Evolutionary conservation across 805 yeast species (phyloP).

Genomic region (Ogataea philodendri): DNA sequence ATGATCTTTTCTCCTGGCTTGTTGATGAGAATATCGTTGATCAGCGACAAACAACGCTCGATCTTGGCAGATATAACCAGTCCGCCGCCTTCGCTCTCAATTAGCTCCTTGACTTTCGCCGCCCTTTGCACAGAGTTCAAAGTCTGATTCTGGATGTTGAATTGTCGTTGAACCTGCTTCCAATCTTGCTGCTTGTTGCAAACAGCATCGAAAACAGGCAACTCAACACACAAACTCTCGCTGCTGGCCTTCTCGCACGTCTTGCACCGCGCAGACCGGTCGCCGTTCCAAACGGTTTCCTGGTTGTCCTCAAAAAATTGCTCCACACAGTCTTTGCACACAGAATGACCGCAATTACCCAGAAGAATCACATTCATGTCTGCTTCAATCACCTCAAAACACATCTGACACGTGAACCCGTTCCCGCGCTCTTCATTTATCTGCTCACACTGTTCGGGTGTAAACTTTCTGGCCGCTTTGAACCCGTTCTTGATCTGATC

Average conservation of each 20-base stretch:
- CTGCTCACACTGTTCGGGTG: slow-evolving; percentile 27
- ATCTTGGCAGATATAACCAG: slow-evolving; percentile 70
- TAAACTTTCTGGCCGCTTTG: slow-evolving; percentile 24
- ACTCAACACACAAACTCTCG: slow-evolving; percentile 44
- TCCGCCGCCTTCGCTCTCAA: slow-evolving; percentile 37
- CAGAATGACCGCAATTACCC: slow-evolving; percentile 70
- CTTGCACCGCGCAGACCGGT: slow-evolving; percentile 48
- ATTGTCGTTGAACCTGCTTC: slow-evolving; percentile 25
- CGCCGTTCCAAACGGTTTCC: slow-evolving; percentile 35
- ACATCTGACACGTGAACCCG: slow-evolving; percentile 60
- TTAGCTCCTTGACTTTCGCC: slow-evolving; percentile 28
- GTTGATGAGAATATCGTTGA: slow-evolving; percentile 47
- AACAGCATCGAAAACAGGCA: slow-evolving; percentile 50
- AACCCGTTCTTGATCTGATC: slow-evolving; percentile 33
- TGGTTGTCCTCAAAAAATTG: slow-evolving; percentile 47
- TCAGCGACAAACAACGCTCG: slow-evolving; percentile 53
- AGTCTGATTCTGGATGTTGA: slow-evolving; percentile 23
- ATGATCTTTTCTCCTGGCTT: slow-evolving; percentile 72
- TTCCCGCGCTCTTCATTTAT: slow-evolving; percentile 36
- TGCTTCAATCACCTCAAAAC: slow-evolving; percentile 52
- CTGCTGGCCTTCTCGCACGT: slow-evolving; percentile 45
- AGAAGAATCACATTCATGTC: slow-evolving; percentile 44
- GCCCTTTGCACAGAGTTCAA: slow-evolving; percentile 29
- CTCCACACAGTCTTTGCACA: slow-evolving; percentile 59
- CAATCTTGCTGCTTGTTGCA: slow-evolving; percentile 31